Base-by-base conservation (phyloP, 768 basidiomycete genomes). In the Ramaria sp. region DNA sequence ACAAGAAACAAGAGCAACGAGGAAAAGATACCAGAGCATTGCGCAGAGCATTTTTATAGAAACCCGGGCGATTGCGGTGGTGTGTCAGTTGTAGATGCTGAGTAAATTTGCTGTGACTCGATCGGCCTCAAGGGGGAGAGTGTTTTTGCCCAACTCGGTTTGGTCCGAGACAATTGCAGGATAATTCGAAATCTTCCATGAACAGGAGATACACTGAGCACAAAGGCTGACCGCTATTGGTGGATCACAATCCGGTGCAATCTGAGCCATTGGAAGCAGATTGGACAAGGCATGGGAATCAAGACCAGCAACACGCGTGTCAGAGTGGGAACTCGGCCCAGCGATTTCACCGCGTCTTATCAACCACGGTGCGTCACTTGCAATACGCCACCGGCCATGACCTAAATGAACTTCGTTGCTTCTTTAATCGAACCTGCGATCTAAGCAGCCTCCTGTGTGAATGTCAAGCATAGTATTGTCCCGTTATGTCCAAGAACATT, bases 121-220 rank as follows among this genome's bases (percentile, higher is more conserved):
- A 37, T 39, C 39, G 39, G 39, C 39, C 39, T 34, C 32, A 22
- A 16, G 38, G 37, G 34, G 18, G 50, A 41, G 38, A 52, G 25
- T 10, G 20, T 12, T 41, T 41, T 41, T 41, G 38, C 25, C 36
- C 43, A 22, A 28, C 51, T 52, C 51, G 38, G 38, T 52, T 52
- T 52, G 41, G 51, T 52, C 51, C 51, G 51, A 43, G 42, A 52
- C 38, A 20, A 22, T 41, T 10, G 42, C 25, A 52, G 37, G 24
- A 16, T 30, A 12, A n/a, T 41, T 34, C 32, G 9, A 34, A 34
- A 34, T 32, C 10, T 32, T 32, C 10, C 30, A 5, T 32, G 30
- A 39, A 47, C 44, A 47, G 44, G 44, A 8, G 44, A 47, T 15
- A 18, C 39, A 41, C 8, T n/a, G 6, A n/a, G 39, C 16, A 41